Evolutionary conservation across 2,329 filamentous ascomycete species (phyloP).

Genomic region (Scedosporium dehoogii): DNA sequence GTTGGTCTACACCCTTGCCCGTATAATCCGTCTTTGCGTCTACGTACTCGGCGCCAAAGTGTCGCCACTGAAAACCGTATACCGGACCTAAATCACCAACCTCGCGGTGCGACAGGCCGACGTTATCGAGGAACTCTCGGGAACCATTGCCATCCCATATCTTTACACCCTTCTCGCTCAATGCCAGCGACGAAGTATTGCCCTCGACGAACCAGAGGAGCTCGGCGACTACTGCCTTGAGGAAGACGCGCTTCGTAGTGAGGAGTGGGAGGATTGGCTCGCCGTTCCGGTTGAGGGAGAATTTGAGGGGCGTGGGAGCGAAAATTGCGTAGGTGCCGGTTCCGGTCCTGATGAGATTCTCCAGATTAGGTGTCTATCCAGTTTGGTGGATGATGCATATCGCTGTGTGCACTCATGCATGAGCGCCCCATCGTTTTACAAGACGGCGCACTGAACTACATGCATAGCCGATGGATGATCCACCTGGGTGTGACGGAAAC

Average conservation of each 20-base stretch:
- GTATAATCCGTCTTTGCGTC: constrained; percentile 73
- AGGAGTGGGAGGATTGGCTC: constrained; percentile 74
- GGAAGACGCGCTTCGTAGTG: constrained; percentile 94
- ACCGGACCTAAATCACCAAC: constrained; percentile 89
- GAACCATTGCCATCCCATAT: constrained; percentile 99
- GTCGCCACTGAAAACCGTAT: constrained; percentile 98
- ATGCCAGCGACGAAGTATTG: constrained; percentile 66
- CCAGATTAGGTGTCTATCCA: neutral
- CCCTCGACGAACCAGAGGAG: constrained; percentile 93
- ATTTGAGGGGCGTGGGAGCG: constrained; percentile 77
- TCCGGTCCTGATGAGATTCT: constrained; percentile 56
- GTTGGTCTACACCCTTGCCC: constrained; percentile 84
- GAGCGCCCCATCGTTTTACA: neutral
- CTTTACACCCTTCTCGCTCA: constrained; percentile 74
- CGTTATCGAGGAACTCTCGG: constrained; percentile 76
- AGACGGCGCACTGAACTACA: neutral
- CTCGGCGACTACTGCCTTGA: constrained; percentile 80
- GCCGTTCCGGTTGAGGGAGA: constrained; percentile 59
- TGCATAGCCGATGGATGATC: constrained; percentile 2
- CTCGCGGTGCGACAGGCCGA: constrained; percentile 71
- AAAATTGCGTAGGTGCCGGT: constrained; percentile 89
- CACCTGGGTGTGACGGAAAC: constrained; percentile 1
- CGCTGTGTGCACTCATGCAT: neutral
- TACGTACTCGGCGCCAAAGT: constrained; percentile 87
- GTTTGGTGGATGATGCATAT: neutral